Percentiles rank a stretch among this genome's conserved stretches.
These are phyloP conservation scores for Reticulascus tulasneorum DNA, from an alignment of 2,329 filamentous ascomycete genomes.

Conservation along the genomic window DNA sequence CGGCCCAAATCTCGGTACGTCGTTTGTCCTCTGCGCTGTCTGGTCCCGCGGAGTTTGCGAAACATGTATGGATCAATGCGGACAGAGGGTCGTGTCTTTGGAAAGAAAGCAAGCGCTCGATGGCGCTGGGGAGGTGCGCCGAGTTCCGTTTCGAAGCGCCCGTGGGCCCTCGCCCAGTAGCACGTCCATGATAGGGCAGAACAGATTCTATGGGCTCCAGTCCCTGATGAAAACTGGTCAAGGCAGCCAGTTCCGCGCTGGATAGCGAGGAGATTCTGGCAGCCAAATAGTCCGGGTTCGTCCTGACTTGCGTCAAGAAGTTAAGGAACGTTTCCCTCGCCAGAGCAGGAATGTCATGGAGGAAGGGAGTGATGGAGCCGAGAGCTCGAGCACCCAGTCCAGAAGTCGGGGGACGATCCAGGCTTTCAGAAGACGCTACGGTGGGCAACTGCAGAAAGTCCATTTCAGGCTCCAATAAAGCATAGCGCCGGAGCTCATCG, in stretches of 20 bases:
- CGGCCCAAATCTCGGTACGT: slow-evolving; percentile 83
- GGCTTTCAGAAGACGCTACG: slow-evolving; percentile 31
- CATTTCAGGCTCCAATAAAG: slow-evolving; percentile 68
- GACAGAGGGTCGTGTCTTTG: slow-evolving; percentile 85
- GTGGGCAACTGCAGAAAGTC: slow-evolving; percentile 53
- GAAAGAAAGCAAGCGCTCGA: slow-evolving; percentile 82
- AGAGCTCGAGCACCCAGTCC: slow-evolving; percentile 30
- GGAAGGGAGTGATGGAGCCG: slow-evolving; percentile 49
- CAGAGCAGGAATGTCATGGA: slow-evolving; percentile 71
- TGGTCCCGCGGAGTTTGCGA: slow-evolving; percentile 78
- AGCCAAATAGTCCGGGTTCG: slow-evolving; percentile 83
- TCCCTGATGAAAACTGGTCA: slow-evolving; percentile 74
- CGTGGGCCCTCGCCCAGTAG: slow-evolving; percentile 43
- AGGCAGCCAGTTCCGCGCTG: slow-evolving; percentile 68
- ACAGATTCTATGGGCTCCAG: slow-evolving; percentile 82
- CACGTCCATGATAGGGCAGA: slow-evolving; percentile 61
- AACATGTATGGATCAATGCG: slow-evolving; percentile 81
- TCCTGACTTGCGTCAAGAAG: slow-evolving; percentile 78
- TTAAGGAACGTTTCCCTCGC: slow-evolving; percentile 72
- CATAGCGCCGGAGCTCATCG: slow-evolving; percentile 67
- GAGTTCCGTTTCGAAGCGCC: slow-evolving; percentile 20
- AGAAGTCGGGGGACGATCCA: slow-evolving; percentile 8
- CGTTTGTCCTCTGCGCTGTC: slow-evolving; percentile 77
- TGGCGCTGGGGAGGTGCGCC: slow-evolving; percentile 53
- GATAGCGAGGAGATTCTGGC: slow-evolving; percentile 74